A percentile compares a stretch with the other conserved stretches of the same genome.
Evolutionary conservation across 495 filamentous ascomycete species (phyloP).

Genomic region (Daldinia vernicosa): DNA sequence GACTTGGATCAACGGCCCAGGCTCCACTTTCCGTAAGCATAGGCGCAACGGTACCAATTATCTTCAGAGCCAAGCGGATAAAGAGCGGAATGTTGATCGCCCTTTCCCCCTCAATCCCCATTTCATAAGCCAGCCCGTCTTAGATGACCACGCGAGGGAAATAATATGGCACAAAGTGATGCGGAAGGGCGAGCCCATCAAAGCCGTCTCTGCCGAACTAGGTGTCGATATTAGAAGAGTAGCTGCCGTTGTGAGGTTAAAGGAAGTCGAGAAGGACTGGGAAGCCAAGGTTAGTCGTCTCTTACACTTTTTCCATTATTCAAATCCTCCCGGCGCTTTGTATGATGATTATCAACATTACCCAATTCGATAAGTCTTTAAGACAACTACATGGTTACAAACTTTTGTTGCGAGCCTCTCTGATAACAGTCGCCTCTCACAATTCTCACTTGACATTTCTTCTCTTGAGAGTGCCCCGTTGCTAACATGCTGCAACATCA

Average conservation of each 20-base stretch:
- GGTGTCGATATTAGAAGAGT: slow-evolving; percentile 87
- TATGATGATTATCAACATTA: slow-evolving; percentile 59
- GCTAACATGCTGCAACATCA: slow-evolving; percentile 47
- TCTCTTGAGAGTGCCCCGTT: slow-evolving; percentile 7
- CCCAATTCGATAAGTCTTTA: slow-evolving; percentile 99
- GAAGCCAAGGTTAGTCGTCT: slow-evolving; percentile 66
- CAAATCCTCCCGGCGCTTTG: slow-evolving; percentile 34
- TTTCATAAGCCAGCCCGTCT: slow-evolving; percentile 76
- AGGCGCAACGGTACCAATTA: slow-evolving; percentile 72
- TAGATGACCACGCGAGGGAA: slow-evolving; percentile 79
- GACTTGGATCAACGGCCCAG: slow-evolving; percentile 70
- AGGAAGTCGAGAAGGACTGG: slow-evolving; percentile 85
- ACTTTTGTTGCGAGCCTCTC: slow-evolving; percentile 61
- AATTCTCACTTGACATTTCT: slow-evolving; percentile 12
- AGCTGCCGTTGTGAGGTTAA: slow-evolving; percentile 86
- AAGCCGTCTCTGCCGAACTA: slow-evolving; percentile 78
- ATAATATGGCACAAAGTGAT: slow-evolving; percentile 76
- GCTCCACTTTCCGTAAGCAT: slow-evolving; percentile 64
- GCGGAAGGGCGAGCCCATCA: slow-evolving; percentile 70
- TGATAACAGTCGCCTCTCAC: slow-evolving; percentile 45
- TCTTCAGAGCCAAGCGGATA: slow-evolving; percentile 59
- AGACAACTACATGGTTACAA: slow-evolving; percentile 88
- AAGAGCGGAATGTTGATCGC: background rate
- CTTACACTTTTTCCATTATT: slow-evolving; percentile 16
- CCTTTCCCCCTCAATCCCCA: slow-evolving; percentile 81